These are phyloP conservation scores for Colletotrichum lentis DNA, from an alignment of 2,329 filamentous ascomycete species.

Conservation along the genomic window DNA sequence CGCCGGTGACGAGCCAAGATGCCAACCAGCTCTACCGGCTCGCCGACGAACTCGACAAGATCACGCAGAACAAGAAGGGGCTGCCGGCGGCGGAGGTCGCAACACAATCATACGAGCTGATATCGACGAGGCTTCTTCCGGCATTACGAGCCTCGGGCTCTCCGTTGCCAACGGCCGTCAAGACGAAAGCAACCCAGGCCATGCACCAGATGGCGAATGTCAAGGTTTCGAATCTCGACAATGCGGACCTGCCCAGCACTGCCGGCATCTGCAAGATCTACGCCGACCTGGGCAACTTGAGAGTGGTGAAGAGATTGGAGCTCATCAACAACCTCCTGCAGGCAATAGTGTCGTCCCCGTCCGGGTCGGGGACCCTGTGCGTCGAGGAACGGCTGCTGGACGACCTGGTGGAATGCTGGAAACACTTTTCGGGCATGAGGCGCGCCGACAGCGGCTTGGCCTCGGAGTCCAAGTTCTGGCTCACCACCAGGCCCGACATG, in stretches of 20 bases:
- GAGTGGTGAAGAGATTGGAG: constrained; percentile 20
- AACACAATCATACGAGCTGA: not conserved
- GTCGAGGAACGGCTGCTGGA: constrained; percentile 34
- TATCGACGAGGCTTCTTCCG: constrained; percentile 25
- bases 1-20: not conserved
- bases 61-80: constrained; percentile 7
- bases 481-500: constrained; percentile 45
- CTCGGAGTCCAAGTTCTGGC: constrained; percentile 42
- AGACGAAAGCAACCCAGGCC: not conserved
- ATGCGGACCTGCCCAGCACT: constrained; percentile 15
- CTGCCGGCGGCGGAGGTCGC: constrained; percentile 3
- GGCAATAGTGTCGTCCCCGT: constrained; percentile 8
- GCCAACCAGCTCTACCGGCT: constrained; percentile 13
- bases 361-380: not conserved
- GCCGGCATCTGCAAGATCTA: constrained; percentile 31
- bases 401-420: constrained; percentile 49
- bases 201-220: constrained; percentile 8
- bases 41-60: constrained; percentile 18
- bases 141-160: not conserved
- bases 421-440: constrained; percentile 49
- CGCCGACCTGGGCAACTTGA: constrained; percentile 13
- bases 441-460: constrained; percentile 39
- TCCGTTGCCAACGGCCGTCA: constrained; percentile 3
- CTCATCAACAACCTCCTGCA: constrained; percentile 20
- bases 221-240: constrained; percentile 16